A percentile compares a stretch with the other conserved stretches of the same genome.
These are phyloP conservation scores for Coemansia interrupta DNA, from an alignment of 192 early-diverging fungal genomes.

Conservation along the genomic window DNA sequence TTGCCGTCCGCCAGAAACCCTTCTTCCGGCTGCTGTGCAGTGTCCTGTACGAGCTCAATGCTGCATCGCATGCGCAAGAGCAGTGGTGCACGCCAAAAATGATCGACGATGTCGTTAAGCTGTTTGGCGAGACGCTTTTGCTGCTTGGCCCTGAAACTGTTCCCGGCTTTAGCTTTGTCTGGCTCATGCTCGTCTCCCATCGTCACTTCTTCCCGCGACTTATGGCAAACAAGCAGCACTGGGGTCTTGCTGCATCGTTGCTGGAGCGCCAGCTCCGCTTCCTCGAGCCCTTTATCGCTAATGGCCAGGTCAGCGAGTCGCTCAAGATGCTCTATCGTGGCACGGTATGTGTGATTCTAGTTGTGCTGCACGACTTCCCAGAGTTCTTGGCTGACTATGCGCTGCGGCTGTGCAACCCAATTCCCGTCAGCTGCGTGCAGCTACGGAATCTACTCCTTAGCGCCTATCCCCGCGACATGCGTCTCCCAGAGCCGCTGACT, in stretches of 20 bases:
- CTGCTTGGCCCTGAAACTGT: slow-evolving; percentile 80
- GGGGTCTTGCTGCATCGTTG: slow-evolving; percentile 81
- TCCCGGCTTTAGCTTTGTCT: slow-evolving; percentile 91
- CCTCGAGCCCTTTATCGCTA: slow-evolving; percentile 76
- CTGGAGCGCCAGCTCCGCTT: slow-evolving; percentile 83
- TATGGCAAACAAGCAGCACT: slow-evolving; percentile 69
- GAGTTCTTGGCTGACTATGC: slow-evolving; percentile 94
- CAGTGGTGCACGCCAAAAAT: slow-evolving; percentile 28
- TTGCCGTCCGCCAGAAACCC: slow-evolving; percentile 74
- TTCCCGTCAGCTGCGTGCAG: slow-evolving; percentile 89
- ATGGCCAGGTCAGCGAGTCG: slow-evolving; percentile 67
- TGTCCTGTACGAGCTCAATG: slow-evolving; percentile 71
- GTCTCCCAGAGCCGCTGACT: slow-evolving; percentile 94
- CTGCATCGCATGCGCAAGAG: slow-evolving; percentile 23
- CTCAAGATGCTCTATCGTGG: slow-evolving; percentile 84
- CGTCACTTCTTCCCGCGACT: slow-evolving; percentile 88
- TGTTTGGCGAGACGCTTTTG: slow-evolving; percentile 63
- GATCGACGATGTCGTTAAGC: slow-evolving; percentile 7
- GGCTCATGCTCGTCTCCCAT: slow-evolving; percentile 92
- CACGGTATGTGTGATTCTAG: slow-evolving; percentile 82
- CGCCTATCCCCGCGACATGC: slow-evolving; percentile 92
- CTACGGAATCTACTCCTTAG: slow-evolving; percentile 94
- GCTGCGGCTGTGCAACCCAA: slow-evolving; percentile 86
- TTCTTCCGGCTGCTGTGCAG: slow-evolving; percentile 87
- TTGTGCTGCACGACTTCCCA: slow-evolving; percentile 94